Evolutionary conservation across 1,284 basidiomycete genomes (phyloP), one percentile per base, ranked within the genome.

Genomic region (Sphagnurus paluster): DNA sequence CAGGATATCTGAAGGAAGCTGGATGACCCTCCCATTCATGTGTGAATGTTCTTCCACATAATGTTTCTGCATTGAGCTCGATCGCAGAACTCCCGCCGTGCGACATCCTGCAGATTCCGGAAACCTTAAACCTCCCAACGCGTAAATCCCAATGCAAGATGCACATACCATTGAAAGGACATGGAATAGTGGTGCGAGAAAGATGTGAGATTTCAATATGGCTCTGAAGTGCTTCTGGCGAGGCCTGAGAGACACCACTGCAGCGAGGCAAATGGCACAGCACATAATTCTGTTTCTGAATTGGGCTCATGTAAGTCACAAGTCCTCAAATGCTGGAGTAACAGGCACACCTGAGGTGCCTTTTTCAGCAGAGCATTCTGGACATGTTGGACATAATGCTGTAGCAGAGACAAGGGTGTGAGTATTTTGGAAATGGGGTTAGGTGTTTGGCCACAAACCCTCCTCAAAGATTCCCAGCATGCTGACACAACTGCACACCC

Each of bases 131-230:
- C 44, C 21, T 26, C 13, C 9, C 21, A 17, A 17, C 16, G 34
- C 16, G 36, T 3, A 2, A 23, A 21, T 26, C n/a, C n/a, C n/a
- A 4, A 23, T 16, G 14, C 2, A 20, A 19, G 19, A 33, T 9
- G 26, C 38, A 24, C 48, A 39, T 26, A 61, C 59, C 50, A 29
- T 50, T 42, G n/a, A 59, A 24, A 24, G 59, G 59, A 36, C 59
- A 61, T 13, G 44, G 30, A 30, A 59, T 41, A 20, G n/a, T 3
- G 10, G 39, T 36, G 8, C 53, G 48, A 36, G 52, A 42, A 40
- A 59, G 45, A 47, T 61, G 59, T 9, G 58, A 55, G 14, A 34
- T 41, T 25, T 56, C 48, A 24, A 61, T 35, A 44, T 61, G 59
- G 2, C 44, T 11, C 26, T 50, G 46, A 19, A 61, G 56, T 25